These are phyloP conservation scores for Ceratobasidium sp. DNA, from an alignment of 1,284 basidiomycete genomes.

Conservation along the genomic window DNA sequence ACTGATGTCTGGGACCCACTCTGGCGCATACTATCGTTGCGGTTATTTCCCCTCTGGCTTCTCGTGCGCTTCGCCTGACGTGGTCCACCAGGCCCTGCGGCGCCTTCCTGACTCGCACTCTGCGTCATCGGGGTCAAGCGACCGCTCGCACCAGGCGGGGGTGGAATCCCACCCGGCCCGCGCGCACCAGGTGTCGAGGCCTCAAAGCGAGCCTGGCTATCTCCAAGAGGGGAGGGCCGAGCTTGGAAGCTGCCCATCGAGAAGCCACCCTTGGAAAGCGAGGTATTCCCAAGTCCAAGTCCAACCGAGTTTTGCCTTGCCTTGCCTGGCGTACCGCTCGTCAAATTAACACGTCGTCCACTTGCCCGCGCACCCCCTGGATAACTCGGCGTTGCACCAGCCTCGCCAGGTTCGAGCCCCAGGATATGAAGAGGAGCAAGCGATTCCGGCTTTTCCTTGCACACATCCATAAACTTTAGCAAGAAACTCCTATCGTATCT, in stretches of 20 bases:
- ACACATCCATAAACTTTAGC: conserved; percentile 5
- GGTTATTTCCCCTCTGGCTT: conserved; percentile 71
- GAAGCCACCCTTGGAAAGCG: conserved; percentile 50
- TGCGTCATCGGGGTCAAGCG: conserved; percentile 72
- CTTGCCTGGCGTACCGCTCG: not conserved
- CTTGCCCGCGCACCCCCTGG: conserved; percentile 37
- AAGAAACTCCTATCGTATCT: conserved; percentile 5
- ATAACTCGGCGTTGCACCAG: conserved; percentile 49
- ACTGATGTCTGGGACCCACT: not conserved
- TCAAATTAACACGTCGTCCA: conserved; percentile 36
- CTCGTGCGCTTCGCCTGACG: conserved; percentile 64
- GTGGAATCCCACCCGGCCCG: conserved; percentile 59
- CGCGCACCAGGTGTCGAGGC: conserved; percentile 53
- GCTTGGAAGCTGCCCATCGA: conserved; percentile 81
- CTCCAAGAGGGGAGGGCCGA: conserved; percentile 54
- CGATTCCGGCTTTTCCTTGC: not conserved
- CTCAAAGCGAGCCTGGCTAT: conserved; percentile 77
- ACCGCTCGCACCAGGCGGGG: conserved; percentile 52
- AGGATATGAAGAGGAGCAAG: not conserved
- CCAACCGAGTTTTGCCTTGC: conserved; percentile 64
- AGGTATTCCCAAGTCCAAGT: conserved; percentile 60
- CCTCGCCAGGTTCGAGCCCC: not conserved
- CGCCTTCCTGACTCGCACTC: conserved; percentile 73
- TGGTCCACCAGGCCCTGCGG: conserved; percentile 61
- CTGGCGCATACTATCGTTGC: conserved; percentile 54